Base-by-base conservation (phyloP, 2,329 filamentous ascomycete genomes). In the Aureobasidium musti region DNA sequence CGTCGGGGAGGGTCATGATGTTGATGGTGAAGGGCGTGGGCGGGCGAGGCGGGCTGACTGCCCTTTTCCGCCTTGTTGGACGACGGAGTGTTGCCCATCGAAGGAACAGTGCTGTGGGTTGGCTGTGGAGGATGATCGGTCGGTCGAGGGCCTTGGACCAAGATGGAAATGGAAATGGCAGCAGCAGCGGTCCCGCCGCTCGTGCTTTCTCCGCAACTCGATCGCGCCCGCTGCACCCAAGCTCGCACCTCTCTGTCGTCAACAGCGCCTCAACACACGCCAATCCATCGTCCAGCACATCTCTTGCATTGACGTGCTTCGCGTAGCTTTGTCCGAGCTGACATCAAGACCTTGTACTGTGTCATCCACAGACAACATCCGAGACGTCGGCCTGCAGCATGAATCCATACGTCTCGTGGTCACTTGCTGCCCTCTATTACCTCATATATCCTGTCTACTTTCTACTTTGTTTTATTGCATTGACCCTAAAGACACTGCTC, bases 21-120 rank as follows among this genome's bases (percentile, higher is more conserved):
- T 63, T 67, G 50, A 26, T 64, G 47, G 37, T 64, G 61, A 7
- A 54, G 49, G 4, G 61, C 61, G 5, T 64, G 61, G 23, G 61
- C 61, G n/a, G 61, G 61, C 61, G 61, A 64, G 10, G 61, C 47
- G 28, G 61, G 61, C 26, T 64, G 61, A 37, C 61, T 64, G 49
- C 61, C 61, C 61, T 54, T 64, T 30, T 67, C 65, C 45, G 67
- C 33, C 60, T 69, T 67, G 56, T 56, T 52, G 35, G 64, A 70
- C 70, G 79, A 82, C 73, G 79, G 78, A 74, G 77, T 79, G 74
- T 82, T 82, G 71, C 81, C 81, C 81, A 82, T 82, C 35, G 35
- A 39, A 39, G 28, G 45, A 52, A 28, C 21, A n/a, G 33, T 50
- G 59, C 35, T 37, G 57, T 43, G n/a, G 57, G 5, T 41, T 43